These are phyloP conservation scores for Lycium ferocissimum DNA, from an alignment of 257 asterid genomes.

Conservation along the genomic window DNA sequence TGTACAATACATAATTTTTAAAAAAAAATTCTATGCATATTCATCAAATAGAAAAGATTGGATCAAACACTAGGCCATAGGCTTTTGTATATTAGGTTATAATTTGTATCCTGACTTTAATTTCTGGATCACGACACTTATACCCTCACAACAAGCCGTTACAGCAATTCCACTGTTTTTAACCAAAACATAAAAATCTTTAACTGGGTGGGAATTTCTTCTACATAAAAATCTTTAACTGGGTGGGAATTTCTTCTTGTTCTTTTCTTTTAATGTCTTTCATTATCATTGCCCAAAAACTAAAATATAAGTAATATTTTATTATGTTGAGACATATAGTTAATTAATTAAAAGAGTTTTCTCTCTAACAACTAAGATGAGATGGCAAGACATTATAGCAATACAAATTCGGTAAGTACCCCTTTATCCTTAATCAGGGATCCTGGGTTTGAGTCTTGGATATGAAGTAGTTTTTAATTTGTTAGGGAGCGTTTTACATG, in stretches of 20 bases:
- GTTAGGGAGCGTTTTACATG: too few species aligned
- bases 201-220: not conserved
- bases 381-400: too few species aligned
- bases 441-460: too few species aligned
- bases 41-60: not conserved
- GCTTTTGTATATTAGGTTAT: constrained; percentile 30
- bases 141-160: constrained; percentile 36
- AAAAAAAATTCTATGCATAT: not conserved
- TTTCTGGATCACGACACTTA: constrained; percentile 36
- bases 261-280: not conserved
- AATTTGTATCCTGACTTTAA: constrained; percentile 33
- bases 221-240: not conserved
- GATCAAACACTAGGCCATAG: constrained; percentile 2
- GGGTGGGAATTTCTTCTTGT: not conserved
- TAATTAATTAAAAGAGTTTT: too few species aligned
- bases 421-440: too few species aligned
- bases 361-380: too few species aligned
- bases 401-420: too few species aligned
- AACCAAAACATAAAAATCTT: not conserved
- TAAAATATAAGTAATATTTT: too few species aligned
- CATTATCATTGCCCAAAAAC: too few species aligned
- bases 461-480: too few species aligned
- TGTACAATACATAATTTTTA: too few species aligned
- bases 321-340: too few species aligned
- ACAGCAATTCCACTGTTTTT: constrained; percentile 33